Conservation (phyloP, 208 protist species). For the Wallacemonas sp. region DNA sequence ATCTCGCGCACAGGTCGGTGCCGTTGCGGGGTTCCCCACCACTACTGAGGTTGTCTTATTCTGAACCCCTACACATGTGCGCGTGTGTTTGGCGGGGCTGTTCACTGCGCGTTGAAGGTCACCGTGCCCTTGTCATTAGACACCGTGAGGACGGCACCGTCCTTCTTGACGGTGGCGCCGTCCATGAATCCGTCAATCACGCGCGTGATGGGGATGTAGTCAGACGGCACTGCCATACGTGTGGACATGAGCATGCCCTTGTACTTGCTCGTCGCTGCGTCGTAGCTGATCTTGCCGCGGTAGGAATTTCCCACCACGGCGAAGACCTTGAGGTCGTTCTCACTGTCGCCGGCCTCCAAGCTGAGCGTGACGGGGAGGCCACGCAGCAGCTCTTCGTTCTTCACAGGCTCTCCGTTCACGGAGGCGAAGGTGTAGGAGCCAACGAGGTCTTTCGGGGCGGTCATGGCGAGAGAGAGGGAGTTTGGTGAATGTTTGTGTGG, state of each 20-base stretch:
- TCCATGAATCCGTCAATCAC: conserved; percentile 10
- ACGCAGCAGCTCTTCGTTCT: conserved; percentile 10
- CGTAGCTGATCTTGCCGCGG: conserved; percentile 8
- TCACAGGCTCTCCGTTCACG: conserved; percentile 9
- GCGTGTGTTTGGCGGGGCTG: background rate
- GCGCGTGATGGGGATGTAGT: conserved; percentile 13
- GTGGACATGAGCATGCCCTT: conserved; percentile 18
- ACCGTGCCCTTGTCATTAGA: conserved; percentile 13
- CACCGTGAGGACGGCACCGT: conserved; percentile 1
- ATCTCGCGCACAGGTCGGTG: too few species aligned
- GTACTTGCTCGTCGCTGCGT: conserved; percentile 3
- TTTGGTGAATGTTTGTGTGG: too few species aligned
- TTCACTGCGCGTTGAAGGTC: conserved; percentile 4
- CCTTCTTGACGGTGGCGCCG: conserved; percentile 14
- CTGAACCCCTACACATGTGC: too few species aligned
- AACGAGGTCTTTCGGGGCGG: background rate
- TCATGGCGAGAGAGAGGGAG: background rate
- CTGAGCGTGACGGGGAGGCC: conserved; percentile 11
- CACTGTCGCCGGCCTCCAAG: background rate
- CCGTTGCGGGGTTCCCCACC: too few species aligned
- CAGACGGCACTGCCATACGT: conserved; percentile 9
- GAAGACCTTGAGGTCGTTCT: conserved; percentile 14
- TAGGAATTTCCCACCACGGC: conserved; percentile 8
- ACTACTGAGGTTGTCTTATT: too few species aligned
- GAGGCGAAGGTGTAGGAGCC: conserved; percentile 2